Evolutionary conservation across 2,329 filamentous ascomycete species (phyloP).

Genomic region (Clathrospora elynae): DNA sequence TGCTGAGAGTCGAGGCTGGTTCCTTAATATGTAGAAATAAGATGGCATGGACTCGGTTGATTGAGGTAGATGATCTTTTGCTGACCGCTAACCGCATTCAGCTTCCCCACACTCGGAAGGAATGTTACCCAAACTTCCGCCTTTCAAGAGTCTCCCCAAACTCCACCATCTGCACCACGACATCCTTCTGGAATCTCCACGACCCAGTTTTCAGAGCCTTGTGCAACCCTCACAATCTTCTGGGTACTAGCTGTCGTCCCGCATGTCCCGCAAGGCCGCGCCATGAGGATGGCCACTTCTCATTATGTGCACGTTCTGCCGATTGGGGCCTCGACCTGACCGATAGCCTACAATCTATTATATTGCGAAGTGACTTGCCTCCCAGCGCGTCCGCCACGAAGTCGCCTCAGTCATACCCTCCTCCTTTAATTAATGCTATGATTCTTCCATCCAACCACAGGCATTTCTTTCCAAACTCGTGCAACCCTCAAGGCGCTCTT

Average conservation of each 20-base stretch:
- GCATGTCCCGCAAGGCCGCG: slow-evolving; percentile 25
- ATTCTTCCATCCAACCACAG: slow-evolving; percentile 38
- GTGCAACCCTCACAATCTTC: slow-evolving; percentile 10
- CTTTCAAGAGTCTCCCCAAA: slow-evolving; percentile 20
- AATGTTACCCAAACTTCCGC: slow-evolving; percentile 19
- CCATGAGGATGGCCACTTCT: slow-evolving; percentile 24
- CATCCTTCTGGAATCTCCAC: slow-evolving; percentile 29
- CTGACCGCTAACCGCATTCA: slow-evolving; percentile 26
- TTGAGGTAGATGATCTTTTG: slow-evolving; percentile 48
- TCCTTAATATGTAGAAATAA: slow-evolving; percentile 40
- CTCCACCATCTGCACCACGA: slow-evolving; percentile 26
- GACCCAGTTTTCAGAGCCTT: slow-evolving; percentile 2
- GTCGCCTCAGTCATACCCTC: slow-evolving; percentile 17
- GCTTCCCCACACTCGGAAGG: slow-evolving; percentile 27
- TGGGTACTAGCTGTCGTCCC: slow-evolving; percentile 11
- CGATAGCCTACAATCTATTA: slow-evolving; percentile 41
- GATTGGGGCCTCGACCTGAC: slow-evolving; percentile 31
- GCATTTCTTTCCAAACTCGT: slow-evolving; percentile 20
- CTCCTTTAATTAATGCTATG: slow-evolving; percentile 31
- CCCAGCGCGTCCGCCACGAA: slow-evolving; percentile 15
- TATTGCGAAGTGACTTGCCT: slow-evolving; percentile 27
- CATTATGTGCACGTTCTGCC: slow-evolving; percentile 26
- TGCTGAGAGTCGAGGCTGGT: slow-evolving; percentile 32
- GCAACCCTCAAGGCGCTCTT: slow-evolving; percentile 6
- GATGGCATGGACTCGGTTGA: slow-evolving; percentile 31